These are phyloP conservation scores for Selaginella moellendorffii DNA, from an alignment of 75 land plant species.

Conservation along the genomic window DNA sequence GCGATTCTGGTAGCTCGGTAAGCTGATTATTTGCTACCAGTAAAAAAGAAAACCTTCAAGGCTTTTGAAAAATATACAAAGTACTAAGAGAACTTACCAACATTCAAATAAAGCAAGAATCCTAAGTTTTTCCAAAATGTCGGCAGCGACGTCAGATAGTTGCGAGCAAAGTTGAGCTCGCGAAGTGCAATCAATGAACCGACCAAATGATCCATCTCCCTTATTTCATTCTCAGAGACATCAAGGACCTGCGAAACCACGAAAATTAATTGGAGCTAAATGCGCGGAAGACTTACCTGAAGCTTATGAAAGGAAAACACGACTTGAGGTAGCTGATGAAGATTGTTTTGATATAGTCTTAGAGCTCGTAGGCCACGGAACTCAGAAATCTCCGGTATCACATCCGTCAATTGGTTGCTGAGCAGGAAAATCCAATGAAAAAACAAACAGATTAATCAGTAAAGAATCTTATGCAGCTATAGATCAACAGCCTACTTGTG, in stretches of 20 bases:
- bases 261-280: not conserved
- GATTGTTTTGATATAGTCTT: slow-evolving; percentile 15
- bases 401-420: slow-evolving; percentile 19
- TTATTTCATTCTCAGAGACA: slow-evolving; percentile 26
- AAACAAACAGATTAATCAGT: not conserved
- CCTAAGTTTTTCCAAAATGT: slow-evolving; percentile 18
- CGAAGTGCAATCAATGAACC: slow-evolving; percentile 9
- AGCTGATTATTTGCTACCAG: slow-evolving; percentile 20
- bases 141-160: slow-evolving; percentile 17
- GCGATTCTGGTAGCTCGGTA: slow-evolving; percentile 15
- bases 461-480: no score
- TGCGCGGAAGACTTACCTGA: no score
- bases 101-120: slow-evolving; percentile 14
- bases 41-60: not conserved
- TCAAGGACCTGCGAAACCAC: slow-evolving; percentile 24
- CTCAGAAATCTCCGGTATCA: slow-evolving; percentile 19
- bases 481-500: slow-evolving; percentile 15
- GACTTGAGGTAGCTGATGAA: slow-evolving; percentile 17
- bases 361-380: slow-evolving; percentile 12
- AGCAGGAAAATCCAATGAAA: no score
- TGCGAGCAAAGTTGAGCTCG: slow-evolving; percentile 20
- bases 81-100: slow-evolving; percentile 16
- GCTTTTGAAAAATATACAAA: not conserved
- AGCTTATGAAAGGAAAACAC: slow-evolving; percentile 17
- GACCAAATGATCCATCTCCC: slow-evolving; percentile 14